Evolutionary conservation across 2,329 filamentous ascomycete species (phyloP), one percentile per base, ranked within the genome.

Genomic region (Colletotrichum nymphaeae): DNA sequence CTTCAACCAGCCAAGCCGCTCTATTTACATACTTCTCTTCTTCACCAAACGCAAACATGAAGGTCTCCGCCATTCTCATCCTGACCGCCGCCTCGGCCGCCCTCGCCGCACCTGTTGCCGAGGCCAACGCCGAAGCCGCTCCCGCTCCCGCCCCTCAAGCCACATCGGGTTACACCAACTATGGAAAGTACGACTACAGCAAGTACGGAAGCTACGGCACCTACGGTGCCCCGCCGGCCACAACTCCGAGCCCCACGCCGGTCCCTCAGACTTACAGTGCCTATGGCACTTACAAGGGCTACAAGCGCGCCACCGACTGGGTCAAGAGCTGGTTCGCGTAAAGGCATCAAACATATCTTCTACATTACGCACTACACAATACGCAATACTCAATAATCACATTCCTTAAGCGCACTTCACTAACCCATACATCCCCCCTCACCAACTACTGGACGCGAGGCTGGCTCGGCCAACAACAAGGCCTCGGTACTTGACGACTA

Each of bases 51-150:
- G 28, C 11, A 65, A 80, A 68, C 6, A 83, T 83, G 81, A 82
- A 81, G 78, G 66, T 81, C 46, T 73, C 78, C 63, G 56, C 78
- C 57, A 68, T 78, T 56, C 62, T 81, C 35, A 66, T 80, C 63
- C 63, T 80, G 69, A 74, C 78, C 57, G 73, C 76, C 62, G 67
- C 77, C 42, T 74, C 76, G 19, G 80, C 77, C 32, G 72, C 73
- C 49, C 49, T 81, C 12, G 73, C 73, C 14, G 74, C 67, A 5
- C 74, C 74, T 11, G 62, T 70, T 32, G 14, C 70, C 2, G 35
- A 59, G 59, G 58, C 78, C 12, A 74, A 76, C 8, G 35, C 73
- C 28, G 66, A 65, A 32, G 19, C 68, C 32, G 58, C 67, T 53
- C 60, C 68, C 32, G 58, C 67, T 46, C 60, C 26, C 1, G 67